phyloP scores from a whole-genome alignment of 2,329 filamentous ascomycete genomes.

The Trichoderma arundinaceum region DNA sequence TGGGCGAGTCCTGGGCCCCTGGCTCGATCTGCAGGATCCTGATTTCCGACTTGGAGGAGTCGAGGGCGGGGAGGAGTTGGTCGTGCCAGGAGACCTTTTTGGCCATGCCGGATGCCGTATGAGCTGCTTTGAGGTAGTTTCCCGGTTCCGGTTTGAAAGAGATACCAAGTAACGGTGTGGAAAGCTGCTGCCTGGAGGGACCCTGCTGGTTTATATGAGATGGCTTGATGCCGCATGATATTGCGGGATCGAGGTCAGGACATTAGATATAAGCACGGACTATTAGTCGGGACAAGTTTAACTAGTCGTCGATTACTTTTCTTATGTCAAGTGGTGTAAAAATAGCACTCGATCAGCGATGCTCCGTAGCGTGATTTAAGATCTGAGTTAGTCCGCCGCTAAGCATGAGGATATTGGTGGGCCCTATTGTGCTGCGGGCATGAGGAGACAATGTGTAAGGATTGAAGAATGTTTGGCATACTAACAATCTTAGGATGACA shows the following conservation, averaged over 20 bases:
- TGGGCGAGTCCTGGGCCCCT: slow-evolving; percentile 7
- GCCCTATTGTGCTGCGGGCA: not conserved
- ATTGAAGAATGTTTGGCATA: not conserved
- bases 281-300: not conserved
- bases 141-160: too few relatives aligned
- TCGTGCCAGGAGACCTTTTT: slow-evolving; percentile 22
- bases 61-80: not conserved
- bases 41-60: slow-evolving; percentile 19
- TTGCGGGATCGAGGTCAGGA: not conserved
- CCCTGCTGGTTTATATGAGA: not conserved
- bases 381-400: not conserved
- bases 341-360: not conserved
- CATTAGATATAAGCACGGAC: not conserved
- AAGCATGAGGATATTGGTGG: not conserved
- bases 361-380: not conserved
- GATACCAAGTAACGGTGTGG: not conserved
- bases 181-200: not conserved
- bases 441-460: not conserved
- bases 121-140: too few relatives aligned
- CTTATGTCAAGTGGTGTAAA: not conserved
- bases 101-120: not conserved
- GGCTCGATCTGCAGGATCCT: slow-evolving; percentile 5
- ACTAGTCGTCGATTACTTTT: not conserved
- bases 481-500: too few relatives aligned
- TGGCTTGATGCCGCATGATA: not conserved